These are phyloP conservation scores for Pichia cabralensis DNA, from an alignment of 805 yeast genomes.

Conservation along the genomic window DNA sequence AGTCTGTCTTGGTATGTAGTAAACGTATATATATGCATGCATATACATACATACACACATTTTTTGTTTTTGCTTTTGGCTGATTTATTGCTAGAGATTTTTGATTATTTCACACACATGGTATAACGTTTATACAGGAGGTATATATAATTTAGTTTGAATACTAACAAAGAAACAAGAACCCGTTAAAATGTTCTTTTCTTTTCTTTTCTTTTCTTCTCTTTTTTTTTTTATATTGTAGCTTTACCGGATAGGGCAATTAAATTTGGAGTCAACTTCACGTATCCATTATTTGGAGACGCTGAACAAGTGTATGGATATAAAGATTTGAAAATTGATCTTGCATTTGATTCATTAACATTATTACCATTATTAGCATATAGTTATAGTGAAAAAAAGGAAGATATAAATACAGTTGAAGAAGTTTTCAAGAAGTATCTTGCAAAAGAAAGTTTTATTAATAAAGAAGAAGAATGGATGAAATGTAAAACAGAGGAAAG, in stretches of 20 bases:
- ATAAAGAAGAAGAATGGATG: constrained; percentile 64
- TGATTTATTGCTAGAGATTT: no score
- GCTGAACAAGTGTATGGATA: constrained; percentile 84
- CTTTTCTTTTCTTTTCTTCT: no score
- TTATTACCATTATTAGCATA: constrained; percentile 64
- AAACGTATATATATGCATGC: no score
- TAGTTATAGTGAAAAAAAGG: constrained; percentile 41
- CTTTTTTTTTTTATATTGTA: constrained; percentile 1
- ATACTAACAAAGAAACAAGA: no score
- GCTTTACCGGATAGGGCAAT: constrained; percentile 52
- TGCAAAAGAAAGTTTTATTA: constrained; percentile 48
- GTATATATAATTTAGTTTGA: no score
- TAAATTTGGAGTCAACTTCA: constrained; percentile 66
- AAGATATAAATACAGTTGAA: constrained; percentile 51
- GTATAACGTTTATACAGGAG: no score
- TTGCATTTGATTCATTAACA: constrained; percentile 67
- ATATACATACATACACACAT: no score
- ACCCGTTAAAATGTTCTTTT: no score
- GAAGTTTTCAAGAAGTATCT: constrained; percentile 44
- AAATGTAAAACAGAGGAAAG: constrained; percentile 40
- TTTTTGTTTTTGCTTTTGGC: no score
- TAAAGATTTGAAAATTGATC: constrained; percentile 51
- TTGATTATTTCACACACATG: no score
- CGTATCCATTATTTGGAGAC: constrained; percentile 92
- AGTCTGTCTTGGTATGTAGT: constrained; percentile 20